These are phyloP conservation scores for Phialocephala sp. DNA, from an alignment of 2,329 filamentous ascomycete species.

Conservation along the genomic window DNA sequence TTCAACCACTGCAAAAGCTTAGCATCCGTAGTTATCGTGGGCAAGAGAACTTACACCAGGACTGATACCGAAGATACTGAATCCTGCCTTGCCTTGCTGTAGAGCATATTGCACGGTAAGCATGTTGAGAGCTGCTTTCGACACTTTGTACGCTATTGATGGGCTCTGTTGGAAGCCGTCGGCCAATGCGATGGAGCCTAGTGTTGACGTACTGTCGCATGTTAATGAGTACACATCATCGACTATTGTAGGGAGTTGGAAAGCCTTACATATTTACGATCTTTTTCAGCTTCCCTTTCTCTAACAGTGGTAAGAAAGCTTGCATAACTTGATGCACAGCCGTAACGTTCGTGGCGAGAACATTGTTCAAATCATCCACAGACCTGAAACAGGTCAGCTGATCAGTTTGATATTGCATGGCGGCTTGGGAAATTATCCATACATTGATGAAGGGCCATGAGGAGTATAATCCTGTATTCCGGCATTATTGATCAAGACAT, in stretches of 20 bases:
- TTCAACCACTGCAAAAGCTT: slow-evolving; percentile 46
- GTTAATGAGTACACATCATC: neutral
- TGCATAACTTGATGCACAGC: slow-evolving; percentile 48
- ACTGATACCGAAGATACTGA: slow-evolving; percentile 49
- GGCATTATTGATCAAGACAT: slow-evolving; percentile 54
- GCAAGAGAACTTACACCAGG: slow-evolving; percentile 49
- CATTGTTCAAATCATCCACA: neutral
- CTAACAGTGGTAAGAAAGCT: slow-evolving; percentile 29
- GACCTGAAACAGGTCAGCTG: neutral
- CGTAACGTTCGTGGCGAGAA: slow-evolving; percentile 46
- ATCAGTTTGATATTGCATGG: neutral
- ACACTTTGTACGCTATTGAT: slow-evolving; percentile 49
- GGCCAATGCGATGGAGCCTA: slow-evolving; percentile 24
- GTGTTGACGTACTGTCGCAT: slow-evolving; percentile 5
- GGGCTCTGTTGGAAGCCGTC: slow-evolving; percentile 47
- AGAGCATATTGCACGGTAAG: slow-evolving; percentile 52
- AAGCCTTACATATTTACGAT: slow-evolving; percentile 30
- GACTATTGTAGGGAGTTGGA: neutral
- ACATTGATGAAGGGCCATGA: neutral
- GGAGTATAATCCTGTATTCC: slow-evolving; percentile 35
- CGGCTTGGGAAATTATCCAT: neutral
- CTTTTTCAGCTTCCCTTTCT: slow-evolving; percentile 29
- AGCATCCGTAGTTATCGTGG: slow-evolving; percentile 12
- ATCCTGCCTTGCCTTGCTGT: slow-evolving; percentile 47
- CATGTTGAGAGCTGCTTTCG: slow-evolving; percentile 55